Conservation (phyloP, 495 filamentous ascomycete species). For the Oidiodendron maius region DNA sequence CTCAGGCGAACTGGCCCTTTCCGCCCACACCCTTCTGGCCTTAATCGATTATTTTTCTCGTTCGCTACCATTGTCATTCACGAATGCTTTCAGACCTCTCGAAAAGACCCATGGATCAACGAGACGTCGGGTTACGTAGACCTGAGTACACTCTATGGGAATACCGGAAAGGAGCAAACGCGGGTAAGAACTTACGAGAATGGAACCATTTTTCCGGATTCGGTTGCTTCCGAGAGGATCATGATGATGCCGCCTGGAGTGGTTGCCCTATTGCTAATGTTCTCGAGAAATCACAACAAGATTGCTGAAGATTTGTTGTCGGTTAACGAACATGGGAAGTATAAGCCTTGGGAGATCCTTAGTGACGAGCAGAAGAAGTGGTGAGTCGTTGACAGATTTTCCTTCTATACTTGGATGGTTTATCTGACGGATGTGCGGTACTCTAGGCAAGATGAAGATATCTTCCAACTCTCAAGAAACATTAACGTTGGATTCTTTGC, state of each 20-base stretch:
- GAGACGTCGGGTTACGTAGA: conserved; percentile 82
- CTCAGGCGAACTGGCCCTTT: conserved; percentile 37
- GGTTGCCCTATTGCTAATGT: conserved; percentile 65
- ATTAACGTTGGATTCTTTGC: neutral
- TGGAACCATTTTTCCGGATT: conserved; percentile 77
- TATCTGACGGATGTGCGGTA: neutral
- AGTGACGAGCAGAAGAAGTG: conserved; percentile 44
- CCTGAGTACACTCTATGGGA: conserved; percentile 77
- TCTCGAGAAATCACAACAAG: conserved; percentile 75
- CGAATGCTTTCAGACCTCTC: conserved; percentile 39
- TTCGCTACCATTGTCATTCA: conserved; percentile 86
- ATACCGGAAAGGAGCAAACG: conserved; percentile 67
- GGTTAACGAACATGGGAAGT: conserved; percentile 69
- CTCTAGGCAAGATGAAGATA: conserved; percentile 55
- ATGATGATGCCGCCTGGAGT: conserved; percentile 78
- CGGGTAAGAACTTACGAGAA: conserved; percentile 70
- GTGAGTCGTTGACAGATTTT: conserved; percentile 30
- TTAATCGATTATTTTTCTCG: conserved; percentile 69
- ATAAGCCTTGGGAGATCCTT: conserved; percentile 33
- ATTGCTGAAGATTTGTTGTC: conserved; percentile 54
- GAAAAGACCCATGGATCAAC: conserved; percentile 46
- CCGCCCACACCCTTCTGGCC: conserved; percentile 3
- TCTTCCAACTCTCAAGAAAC: no score
- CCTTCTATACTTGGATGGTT: conserved; percentile 46
- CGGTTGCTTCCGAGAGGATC: conserved; percentile 67